phyloP scores from a whole-genome alignment of 306 rosid species.

The Gillenia trifoliata region DNA sequence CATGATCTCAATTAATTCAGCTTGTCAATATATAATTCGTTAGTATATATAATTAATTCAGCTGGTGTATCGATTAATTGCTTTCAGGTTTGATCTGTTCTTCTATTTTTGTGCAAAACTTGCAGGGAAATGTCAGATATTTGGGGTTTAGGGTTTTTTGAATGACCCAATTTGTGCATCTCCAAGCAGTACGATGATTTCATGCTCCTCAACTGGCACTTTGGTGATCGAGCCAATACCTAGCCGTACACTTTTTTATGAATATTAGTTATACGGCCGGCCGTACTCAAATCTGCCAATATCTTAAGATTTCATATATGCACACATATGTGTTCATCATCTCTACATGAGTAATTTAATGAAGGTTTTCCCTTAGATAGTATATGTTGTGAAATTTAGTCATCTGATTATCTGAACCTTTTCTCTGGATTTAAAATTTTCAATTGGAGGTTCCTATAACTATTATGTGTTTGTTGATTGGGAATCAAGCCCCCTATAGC shows the following conservation, averaged over 20 bases:
- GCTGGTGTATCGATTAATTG: neutral
- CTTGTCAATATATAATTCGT: neutral
- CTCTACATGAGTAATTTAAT: neutral
- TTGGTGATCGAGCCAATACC: slow-evolving; percentile 35
- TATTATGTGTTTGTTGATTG: neutral
- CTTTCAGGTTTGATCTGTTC: neutral
- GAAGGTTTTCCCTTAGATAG: neutral
- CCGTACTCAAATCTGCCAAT: neutral
- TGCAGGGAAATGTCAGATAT: neutral
- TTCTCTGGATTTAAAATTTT: neutral
- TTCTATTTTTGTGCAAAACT: neutral
- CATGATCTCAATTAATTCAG: neutral
- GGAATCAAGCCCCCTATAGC: slow-evolving; percentile 1
- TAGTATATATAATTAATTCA: neutral
- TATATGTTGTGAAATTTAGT: neutral
- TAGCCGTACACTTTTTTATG: neutral
- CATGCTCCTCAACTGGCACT: slow-evolving; percentile 24
- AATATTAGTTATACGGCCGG: slow-evolving; percentile 5
- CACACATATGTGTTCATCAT: neutral
- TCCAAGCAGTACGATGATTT: slow-evolving; percentile 37
- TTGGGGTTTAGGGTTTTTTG: slow-evolving; percentile 45
- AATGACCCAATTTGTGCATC: slow-evolving; percentile 31
- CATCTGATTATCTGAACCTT: slow-evolving; percentile 3
- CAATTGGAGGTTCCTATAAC: neutral
- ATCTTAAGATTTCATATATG: neutral